A percentile compares a stretch with the other conserved stretches of the same genome.
Evolutionary conservation across 2,329 filamentous ascomycete genomes (phyloP).

Genomic region (Aspergillus tubingensis): DNA sequence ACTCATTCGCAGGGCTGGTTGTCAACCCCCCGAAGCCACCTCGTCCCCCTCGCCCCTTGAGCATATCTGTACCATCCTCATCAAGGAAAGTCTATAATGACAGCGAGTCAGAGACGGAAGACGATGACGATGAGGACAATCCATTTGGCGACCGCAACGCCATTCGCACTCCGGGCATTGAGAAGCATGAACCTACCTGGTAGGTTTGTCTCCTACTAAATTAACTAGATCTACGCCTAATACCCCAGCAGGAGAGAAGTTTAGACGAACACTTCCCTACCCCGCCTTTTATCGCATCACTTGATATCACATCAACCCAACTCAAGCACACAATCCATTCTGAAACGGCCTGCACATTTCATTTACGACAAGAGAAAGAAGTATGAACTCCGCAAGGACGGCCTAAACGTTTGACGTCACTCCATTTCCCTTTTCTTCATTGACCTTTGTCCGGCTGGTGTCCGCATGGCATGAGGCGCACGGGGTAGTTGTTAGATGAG

Average conservation of each 20-base stretch:
- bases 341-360: background rate
- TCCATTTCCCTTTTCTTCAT: background rate
- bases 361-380: background rate
- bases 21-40: slow-evolving; percentile 41
- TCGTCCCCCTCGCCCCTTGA: slow-evolving; percentile 62
- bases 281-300: background rate
- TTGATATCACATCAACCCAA: background rate
- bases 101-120: slow-evolving; percentile 53
- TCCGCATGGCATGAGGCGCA: background rate
- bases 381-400: slow-evolving; percentile 1
- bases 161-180: slow-evolving; percentile 36
- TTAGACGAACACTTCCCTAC: slow-evolving; percentile 12
- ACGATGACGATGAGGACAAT: slow-evolving; percentile 78
- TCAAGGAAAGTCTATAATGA: slow-evolving; percentile 50
- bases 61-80: slow-evolving; percentile 44
- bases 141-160: slow-evolving; percentile 85
- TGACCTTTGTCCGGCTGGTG: background rate
- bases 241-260: slow-evolving; percentile 30
- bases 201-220: slow-evolving; percentile 16
- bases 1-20: slow-evolving; percentile 37
- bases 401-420: background rate
- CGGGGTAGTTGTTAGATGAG: background rate
- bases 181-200: slow-evolving; percentile 38
- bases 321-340: too few relatives aligned
- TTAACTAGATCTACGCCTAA: too few relatives aligned